Evolutionary conservation across 2,329 filamentous ascomycete species (phyloP).

Genomic region (Penicillium sp.): DNA sequence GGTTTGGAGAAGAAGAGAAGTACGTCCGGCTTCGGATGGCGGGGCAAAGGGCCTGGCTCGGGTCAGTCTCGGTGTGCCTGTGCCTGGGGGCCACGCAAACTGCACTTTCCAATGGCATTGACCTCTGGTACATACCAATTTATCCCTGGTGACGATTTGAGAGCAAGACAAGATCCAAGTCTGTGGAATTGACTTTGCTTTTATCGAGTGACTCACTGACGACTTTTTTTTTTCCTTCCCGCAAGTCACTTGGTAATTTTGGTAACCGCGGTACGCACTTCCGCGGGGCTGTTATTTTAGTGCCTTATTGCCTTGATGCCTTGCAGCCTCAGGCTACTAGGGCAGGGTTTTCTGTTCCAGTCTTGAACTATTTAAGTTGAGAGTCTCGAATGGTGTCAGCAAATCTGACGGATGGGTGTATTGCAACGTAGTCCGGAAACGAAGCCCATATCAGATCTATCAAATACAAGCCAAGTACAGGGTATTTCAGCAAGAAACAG

Average conservation of each 20-base stretch:
- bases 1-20: slow-evolving; percentile 19
- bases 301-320: neutral
- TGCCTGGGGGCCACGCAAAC: neutral
- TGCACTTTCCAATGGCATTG: neutral
- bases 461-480: slow-evolving; percentile 5
- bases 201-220: slow-evolving; percentile 8
- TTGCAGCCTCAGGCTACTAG: slow-evolving; percentile 1
- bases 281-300: neutral
- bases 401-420: too few species aligned
- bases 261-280: slow-evolving; percentile 4
- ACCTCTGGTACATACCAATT: neutral
- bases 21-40: slow-evolving; percentile 25
- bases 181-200: slow-evolving; percentile 5
- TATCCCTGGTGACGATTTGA: neutral
- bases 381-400: neutral
- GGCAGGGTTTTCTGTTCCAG: neutral
- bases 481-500: slow-evolving; percentile 8
- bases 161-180: neutral
- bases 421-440: too few species aligned
- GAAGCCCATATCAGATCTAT: slow-evolving; percentile 1
- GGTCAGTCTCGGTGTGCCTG: slow-evolving; percentile 21
- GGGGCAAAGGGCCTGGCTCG: slow-evolving; percentile 20
- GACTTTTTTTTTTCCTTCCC: slow-evolving; percentile 7
- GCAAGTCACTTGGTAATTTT: slow-evolving; percentile 2
- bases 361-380: too few species aligned